These are phyloP conservation scores for Alternaria burnsii DNA, from an alignment of 2,329 filamentous ascomycete genomes.

Conservation along the genomic window DNA sequence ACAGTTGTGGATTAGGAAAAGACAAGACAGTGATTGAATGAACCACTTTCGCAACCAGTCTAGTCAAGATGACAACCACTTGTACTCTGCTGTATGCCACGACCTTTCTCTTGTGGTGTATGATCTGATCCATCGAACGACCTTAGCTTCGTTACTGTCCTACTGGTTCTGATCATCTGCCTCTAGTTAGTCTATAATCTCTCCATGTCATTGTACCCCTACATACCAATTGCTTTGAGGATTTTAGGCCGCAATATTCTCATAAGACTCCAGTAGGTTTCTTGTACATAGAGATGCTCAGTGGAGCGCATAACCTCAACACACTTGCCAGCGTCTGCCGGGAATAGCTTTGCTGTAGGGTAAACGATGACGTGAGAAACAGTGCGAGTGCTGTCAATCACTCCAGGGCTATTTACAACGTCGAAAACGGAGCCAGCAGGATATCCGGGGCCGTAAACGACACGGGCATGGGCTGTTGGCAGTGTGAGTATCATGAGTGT, in stretches of 20 bases:
- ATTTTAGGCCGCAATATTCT: accelerated
- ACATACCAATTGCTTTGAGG: neutral
- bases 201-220: too few species aligned
- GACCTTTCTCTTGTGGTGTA: neutral
- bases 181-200: too few species aligned
- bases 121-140: too few species aligned
- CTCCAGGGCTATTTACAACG: neutral
- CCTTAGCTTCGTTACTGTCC: too few species aligned
- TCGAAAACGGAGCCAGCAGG: neutral
- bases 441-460: neutral
- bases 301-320: neutral
- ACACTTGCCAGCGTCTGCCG: neutral
- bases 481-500: too few species aligned
- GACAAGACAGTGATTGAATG: accelerated
- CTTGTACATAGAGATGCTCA: accelerated
- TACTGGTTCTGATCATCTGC: too few species aligned
- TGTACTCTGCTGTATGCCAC: neutral
- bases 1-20: neutral
- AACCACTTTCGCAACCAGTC: neutral
- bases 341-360: neutral
- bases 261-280: too few species aligned
- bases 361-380: neutral
- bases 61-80: too few species aligned
- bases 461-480: neutral
- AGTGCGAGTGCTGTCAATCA: accelerated